A percentile compares a stretch with the other conserved stretches of the same genome.
These are phyloP conservation scores for Tricholoma furcatifolium DNA, from an alignment of 768 basidiomycete genomes.

Conservation along the genomic window DNA sequence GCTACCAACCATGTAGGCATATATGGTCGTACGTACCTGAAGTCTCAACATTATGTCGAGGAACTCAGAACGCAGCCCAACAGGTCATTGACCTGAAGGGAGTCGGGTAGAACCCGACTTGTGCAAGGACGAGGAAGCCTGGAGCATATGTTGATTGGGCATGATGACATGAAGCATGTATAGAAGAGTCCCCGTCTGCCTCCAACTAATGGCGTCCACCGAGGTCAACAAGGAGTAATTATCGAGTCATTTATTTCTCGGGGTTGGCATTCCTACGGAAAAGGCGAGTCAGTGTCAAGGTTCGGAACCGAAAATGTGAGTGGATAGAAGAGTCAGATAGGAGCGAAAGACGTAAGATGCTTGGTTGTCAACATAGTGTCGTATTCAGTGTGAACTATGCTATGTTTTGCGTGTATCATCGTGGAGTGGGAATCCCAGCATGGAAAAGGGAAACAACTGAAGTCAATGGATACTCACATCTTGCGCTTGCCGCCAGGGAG, in stretches of 20 bases:
- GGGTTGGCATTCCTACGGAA: constrained; percentile 61
- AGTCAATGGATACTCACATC: constrained; percentile 68
- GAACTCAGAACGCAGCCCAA: background rate
- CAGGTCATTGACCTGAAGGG: background rate
- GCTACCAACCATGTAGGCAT: too few relatives aligned
- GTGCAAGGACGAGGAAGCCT: constrained; percentile 12
- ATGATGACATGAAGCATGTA: constrained; percentile 13
- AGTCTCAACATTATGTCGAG: constrained; percentile 9
- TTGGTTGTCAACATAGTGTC: constrained; percentile 73
- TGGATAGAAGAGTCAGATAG: constrained; percentile 74
- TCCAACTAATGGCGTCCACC: constrained; percentile 1
- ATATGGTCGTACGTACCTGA: too few relatives aligned
- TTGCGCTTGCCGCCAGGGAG: constrained; percentile 90
- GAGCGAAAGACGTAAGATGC: constrained; percentile 97
- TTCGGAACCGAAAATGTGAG: constrained; percentile 5
- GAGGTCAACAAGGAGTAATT: background rate
- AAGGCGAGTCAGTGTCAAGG: constrained; percentile 22
- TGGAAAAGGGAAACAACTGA: background rate
- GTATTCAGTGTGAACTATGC: constrained; percentile 99
- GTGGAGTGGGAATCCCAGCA: constrained; percentile 7
- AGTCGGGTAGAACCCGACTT: constrained; percentile 4
- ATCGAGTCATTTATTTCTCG: constrained; percentile 48
- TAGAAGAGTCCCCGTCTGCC: constrained; percentile 6
- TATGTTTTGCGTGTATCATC: constrained; percentile 61
- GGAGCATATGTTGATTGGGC: constrained; percentile 19